Evolutionary conservation across 1,139 yeast genomes (phyloP).

Genomic region (Hemisphaericaspora xylofermentans): DNA sequence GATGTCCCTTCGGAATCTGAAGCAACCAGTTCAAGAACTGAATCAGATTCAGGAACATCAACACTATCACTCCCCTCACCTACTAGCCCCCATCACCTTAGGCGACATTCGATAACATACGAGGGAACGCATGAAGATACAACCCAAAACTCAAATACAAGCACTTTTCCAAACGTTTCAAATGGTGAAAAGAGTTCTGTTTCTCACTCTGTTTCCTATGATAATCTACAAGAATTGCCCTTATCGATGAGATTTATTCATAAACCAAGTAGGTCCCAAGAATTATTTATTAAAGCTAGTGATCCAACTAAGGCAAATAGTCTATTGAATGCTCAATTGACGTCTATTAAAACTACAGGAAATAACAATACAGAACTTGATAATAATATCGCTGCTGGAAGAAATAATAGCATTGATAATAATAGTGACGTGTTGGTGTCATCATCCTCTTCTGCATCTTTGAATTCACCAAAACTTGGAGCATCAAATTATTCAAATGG

Average conservation of each 20-base stretch:
- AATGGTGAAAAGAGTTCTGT: conserved; percentile 2
- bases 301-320: conserved; percentile 39
- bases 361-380: conserved; percentile 1
- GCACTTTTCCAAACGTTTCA: no score
- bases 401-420: conserved; percentile 4
- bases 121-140: conserved; percentile 3
- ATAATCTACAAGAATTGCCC: conserved; percentile 20
- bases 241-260: conserved; percentile 42
- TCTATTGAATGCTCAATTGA: conserved; percentile 20
- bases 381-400: neutral
- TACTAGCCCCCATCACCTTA: conserved; percentile 7
- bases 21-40: conserved; percentile 2
- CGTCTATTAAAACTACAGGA: conserved; percentile 2
- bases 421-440: conserved; percentile 7
- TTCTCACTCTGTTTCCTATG: conserved; percentile 7
- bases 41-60: neutral
- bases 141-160: neutral
- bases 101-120: conserved; percentile 14
- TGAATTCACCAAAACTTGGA: conserved; percentile 6
- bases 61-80: neutral
- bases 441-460: conserved; percentile 11
- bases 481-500: conserved; percentile 10
- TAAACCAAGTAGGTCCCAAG: conserved; percentile 39
- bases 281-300: conserved; percentile 30
- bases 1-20: neutral